Percentiles rank a stretch among this genome's conserved stretches.
phyloP scores from a whole-genome alignment of 1,284 basidiomycete genomes.

The Ceratobasidium sp. region DNA sequence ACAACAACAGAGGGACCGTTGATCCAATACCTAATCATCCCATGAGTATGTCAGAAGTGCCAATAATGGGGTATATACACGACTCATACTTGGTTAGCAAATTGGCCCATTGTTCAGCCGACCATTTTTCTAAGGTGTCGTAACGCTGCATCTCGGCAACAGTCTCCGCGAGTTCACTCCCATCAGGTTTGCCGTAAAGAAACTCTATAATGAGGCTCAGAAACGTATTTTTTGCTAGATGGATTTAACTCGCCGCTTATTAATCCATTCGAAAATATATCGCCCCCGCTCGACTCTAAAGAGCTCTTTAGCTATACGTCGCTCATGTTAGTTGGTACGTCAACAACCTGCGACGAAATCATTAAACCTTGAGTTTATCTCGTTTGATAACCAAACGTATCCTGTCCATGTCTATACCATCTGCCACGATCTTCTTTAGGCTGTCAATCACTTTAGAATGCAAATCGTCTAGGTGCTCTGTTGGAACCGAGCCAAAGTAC shows the following conservation, averaged over 20 bases:
- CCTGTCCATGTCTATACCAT: constrained; percentile 90
- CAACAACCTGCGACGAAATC: no score
- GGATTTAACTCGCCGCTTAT: constrained; percentile 57
- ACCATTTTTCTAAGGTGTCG: constrained; percentile 72
- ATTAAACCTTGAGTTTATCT: constrained; percentile 81
- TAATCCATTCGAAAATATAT: constrained; percentile 72
- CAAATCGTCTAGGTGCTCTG: constrained; percentile 77
- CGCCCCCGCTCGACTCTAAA: constrained; percentile 78
- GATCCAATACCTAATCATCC: constrained; percentile 72
- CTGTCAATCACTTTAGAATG: constrained; percentile 73
- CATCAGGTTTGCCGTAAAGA: constrained; percentile 86
- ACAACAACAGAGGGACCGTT: constrained; percentile 75
- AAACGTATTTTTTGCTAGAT: constrained; percentile 38
- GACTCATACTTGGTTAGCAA: constrained; percentile 76
- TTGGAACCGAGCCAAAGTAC: constrained; percentile 85
- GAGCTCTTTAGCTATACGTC: constrained; percentile 70
- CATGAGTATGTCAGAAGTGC: constrained; percentile 17
- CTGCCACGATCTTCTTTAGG: constrained; percentile 72
- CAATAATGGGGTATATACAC: constrained; percentile 34
- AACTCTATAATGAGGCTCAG: constrained; percentile 63
- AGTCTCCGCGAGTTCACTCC: constrained; percentile 75
- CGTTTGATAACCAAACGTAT: constrained; percentile 89
- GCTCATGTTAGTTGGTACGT: background rate
- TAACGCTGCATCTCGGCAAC: constrained; percentile 85
- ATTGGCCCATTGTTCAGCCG: constrained; percentile 76